Conservation (phyloP, 257 asterid species). For the Rubia yunnanensis region DNA sequence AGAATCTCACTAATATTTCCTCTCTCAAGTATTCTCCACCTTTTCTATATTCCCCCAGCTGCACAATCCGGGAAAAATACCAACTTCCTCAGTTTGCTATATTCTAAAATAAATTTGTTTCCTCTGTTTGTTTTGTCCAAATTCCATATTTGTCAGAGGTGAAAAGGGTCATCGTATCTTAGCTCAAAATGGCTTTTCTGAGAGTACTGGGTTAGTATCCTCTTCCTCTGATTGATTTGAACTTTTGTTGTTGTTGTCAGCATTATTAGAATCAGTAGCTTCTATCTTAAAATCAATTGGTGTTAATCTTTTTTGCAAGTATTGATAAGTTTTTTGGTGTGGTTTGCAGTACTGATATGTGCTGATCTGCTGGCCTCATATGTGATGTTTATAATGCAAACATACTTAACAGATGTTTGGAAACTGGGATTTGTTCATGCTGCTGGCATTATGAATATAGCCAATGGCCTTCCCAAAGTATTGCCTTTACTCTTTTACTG, state of each 20-base stretch:
- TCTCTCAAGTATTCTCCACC: not conserved
- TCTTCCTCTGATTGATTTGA: not conserved
- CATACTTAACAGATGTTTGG: conserved; percentile 61
- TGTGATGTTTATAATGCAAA: conserved; percentile 50
- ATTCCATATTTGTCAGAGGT: not conserved
- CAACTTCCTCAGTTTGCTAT: not conserved
- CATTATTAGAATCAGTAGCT: too few relatives aligned
- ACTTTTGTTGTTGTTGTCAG: not conserved
- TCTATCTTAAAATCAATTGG: not conserved
- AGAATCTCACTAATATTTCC: not conserved
- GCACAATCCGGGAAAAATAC: not conserved
- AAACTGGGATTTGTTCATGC: conserved; percentile 41
- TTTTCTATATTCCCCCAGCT: not conserved
- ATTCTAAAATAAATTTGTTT: not conserved
- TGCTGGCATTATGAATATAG: conserved; percentile 41
- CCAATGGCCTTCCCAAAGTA: conserved; percentile 30
- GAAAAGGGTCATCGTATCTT: not conserved
- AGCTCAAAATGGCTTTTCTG: not conserved
- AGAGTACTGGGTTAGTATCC: not conserved
- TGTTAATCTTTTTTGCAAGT: too few relatives aligned
- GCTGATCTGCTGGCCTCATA: conserved; percentile 21
- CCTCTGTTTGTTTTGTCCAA: not conserved
- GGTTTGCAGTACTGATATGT: conserved; percentile 18
- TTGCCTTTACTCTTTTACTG: conserved; percentile 33
- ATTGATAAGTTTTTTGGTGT: not conserved